phyloP scores from a whole-genome alignment of 1,284 basidiomycete genomes.

The Boletus semigastroideus region DNA sequence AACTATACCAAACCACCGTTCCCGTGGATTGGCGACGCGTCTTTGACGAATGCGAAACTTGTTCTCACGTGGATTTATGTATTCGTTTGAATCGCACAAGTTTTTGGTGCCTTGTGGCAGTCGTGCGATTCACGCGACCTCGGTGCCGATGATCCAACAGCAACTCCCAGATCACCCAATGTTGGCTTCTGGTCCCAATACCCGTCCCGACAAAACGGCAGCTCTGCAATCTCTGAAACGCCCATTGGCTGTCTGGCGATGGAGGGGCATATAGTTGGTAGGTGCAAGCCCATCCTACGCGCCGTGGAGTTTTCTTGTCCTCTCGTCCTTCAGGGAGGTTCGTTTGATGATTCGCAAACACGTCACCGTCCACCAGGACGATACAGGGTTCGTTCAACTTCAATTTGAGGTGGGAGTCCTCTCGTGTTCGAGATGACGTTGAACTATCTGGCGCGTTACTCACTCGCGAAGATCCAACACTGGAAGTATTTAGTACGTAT shows the following conservation, averaged over 20 bases:
- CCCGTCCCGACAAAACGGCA: constrained; percentile 42
- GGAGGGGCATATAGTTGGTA: constrained; percentile 57
- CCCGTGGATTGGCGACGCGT: constrained; percentile 54
- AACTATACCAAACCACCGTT: constrained; percentile 45
- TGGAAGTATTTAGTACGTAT: constrained; percentile 55
- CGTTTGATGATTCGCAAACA: constrained; percentile 41
- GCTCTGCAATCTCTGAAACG: constrained; percentile 52
- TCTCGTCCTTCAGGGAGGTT: constrained; percentile 45
- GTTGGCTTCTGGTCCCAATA: constrained; percentile 44
- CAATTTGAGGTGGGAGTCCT: constrained; percentile 37
- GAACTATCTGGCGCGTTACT: constrained; percentile 40
- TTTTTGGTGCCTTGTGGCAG: constrained; percentile 59
- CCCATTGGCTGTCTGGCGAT: constrained; percentile 48
- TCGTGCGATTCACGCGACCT: background rate
- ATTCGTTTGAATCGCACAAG: constrained; percentile 55
- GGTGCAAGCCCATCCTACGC: constrained; percentile 40
- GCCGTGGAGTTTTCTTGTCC: constrained; percentile 52
- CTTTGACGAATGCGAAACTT: constrained; percentile 46
- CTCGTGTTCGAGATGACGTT: constrained; percentile 30
- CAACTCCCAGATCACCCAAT: constrained; percentile 37
- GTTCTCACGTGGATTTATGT: constrained; percentile 51
- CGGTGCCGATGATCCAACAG: background rate
- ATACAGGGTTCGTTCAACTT: constrained; percentile 47
- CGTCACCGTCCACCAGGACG: constrained; percentile 39
- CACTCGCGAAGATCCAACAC: constrained; percentile 17